These are phyloP conservation scores for Helianthus annuus DNA, from an alignment of 129 eudicot species.

Conservation along the genomic window DNA sequence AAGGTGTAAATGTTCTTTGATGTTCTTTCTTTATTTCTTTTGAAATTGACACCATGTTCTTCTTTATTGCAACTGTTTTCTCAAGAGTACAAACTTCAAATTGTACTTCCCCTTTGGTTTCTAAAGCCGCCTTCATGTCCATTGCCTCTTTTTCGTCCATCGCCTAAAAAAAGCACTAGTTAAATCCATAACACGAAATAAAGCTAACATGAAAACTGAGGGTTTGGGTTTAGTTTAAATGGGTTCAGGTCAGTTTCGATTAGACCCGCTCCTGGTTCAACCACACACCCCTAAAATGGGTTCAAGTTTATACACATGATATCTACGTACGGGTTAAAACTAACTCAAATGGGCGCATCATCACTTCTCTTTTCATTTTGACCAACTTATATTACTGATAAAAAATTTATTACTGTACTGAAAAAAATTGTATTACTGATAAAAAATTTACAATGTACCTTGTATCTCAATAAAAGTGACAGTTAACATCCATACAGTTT, in stretches of 20 bases:
- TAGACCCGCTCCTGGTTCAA: not conserved
- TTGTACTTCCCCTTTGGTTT: conserved; percentile 62
- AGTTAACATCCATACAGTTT: not conserved
- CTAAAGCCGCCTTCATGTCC: conserved; percentile 61
- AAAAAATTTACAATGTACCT: not conserved
- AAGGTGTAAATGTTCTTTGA: conserved; percentile 77
- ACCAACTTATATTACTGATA: too few relatives aligned
- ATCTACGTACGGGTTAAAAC: not conserved
- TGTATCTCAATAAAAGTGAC: not conserved
- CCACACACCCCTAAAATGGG: too few relatives aligned
- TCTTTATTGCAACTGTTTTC: conserved; percentile 52
- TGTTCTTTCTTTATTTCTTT: conserved; percentile 74
- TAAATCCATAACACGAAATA: not conserved
- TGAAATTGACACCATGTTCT: conserved; percentile 63
- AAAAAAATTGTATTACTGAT: not conserved
- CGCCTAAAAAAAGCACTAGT: conserved; percentile 31
- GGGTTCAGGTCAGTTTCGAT: not conserved
- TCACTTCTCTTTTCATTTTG: too few relatives aligned
- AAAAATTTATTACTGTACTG: too few relatives aligned
- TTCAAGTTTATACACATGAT: not conserved
- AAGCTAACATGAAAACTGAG: not conserved
- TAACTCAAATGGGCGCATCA: too few relatives aligned
- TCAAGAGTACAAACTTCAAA: conserved; percentile 62
- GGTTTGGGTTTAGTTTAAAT: not conserved
- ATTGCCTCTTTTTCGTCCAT: conserved; percentile 70